Conservation (phyloP, 2,329 filamentous ascomycete genomes). For the Claviceps capensis region DNA sequence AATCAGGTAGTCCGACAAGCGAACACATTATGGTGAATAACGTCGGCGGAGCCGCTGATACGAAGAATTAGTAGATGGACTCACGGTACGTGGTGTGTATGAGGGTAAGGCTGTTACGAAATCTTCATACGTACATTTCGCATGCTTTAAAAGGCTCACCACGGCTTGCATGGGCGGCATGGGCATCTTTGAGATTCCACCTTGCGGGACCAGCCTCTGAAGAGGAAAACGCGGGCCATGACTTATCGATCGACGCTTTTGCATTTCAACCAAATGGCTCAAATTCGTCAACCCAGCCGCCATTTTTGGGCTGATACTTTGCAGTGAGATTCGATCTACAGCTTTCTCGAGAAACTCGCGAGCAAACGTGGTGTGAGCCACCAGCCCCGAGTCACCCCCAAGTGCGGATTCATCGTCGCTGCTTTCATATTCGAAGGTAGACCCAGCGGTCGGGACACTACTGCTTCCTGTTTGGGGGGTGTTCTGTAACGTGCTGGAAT, state of each 20-base stretch:
- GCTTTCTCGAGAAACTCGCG: slow-evolving; percentile 40
- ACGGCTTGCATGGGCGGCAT: slow-evolving; percentile 40
- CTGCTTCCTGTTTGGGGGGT: slow-evolving; percentile 15
- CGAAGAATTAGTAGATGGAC: not conserved
- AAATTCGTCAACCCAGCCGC: slow-evolving; percentile 36
- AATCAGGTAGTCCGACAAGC: slow-evolving; percentile 35
- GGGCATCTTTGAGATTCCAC: slow-evolving; percentile 35
- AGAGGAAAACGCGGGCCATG: slow-evolving; percentile 31
- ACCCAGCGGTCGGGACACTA: slow-evolving; percentile 14
- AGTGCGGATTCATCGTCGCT: slow-evolving; percentile 28
- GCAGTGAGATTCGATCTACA: slow-evolving; percentile 33
- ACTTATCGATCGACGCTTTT: slow-evolving; percentile 26
- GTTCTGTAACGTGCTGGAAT: slow-evolving; percentile 10
- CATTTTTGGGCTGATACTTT: slow-evolving; percentile 35
- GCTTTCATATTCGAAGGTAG: slow-evolving; percentile 23
- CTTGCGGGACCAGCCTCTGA: slow-evolving; percentile 30
- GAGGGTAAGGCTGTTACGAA: not conserved
- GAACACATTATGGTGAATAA: slow-evolving; percentile 37
- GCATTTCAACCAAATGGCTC: slow-evolving; percentile 37
- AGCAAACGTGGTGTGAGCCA: slow-evolving; percentile 38
- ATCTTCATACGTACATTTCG: slow-evolving; percentile 24
- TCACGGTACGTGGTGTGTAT: not conserved
- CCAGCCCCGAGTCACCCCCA: slow-evolving; percentile 34
- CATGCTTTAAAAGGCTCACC: slow-evolving; percentile 32
- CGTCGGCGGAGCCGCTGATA: slow-evolving; percentile 28